Evolutionary conservation across 2,329 filamentous ascomycete species (phyloP).

Genomic region (Aureobasidium subglaciale): DNA sequence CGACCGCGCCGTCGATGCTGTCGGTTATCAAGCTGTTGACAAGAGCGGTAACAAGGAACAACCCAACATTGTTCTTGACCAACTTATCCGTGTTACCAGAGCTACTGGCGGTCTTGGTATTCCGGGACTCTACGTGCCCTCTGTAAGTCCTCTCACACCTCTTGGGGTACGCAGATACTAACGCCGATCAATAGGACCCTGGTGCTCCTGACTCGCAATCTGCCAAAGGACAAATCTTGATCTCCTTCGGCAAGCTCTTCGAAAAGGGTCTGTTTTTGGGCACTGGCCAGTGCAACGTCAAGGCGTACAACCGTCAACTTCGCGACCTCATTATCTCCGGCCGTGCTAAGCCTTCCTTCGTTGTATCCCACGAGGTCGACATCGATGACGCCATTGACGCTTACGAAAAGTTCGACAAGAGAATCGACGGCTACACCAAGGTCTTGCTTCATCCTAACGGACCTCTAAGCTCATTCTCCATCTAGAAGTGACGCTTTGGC

Average conservation of each 20-base stretch:
- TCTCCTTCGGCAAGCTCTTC: slow-evolving; percentile 62
- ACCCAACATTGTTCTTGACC: slow-evolving; percentile 57
- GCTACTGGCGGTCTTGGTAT: slow-evolving; percentile 57
- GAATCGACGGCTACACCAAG: slow-evolving; percentile 61
- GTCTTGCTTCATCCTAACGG: slow-evolving; percentile 52
- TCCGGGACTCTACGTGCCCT: slow-evolving; percentile 44
- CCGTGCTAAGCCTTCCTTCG: slow-evolving; percentile 59
- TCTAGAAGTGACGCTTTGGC: neutral
- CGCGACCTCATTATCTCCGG: slow-evolving; percentile 59
- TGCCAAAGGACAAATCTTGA: slow-evolving; percentile 56
- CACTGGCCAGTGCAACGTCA: slow-evolving; percentile 62
- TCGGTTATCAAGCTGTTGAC: slow-evolving; percentile 58
- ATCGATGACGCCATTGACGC: slow-evolving; percentile 51
- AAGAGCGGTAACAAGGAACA: slow-evolving; percentile 51
- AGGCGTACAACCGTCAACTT: slow-evolving; percentile 59
- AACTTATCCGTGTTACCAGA: slow-evolving; percentile 56
- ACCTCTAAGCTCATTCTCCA: neutral
- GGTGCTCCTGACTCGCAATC: slow-evolving; percentile 55
- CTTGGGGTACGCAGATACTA: neutral
- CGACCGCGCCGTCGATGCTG: slow-evolving; percentile 57
- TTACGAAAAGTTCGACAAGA: slow-evolving; percentile 60
- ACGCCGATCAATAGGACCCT: slow-evolving; percentile 38
- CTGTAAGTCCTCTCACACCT: slow-evolving; percentile 4
- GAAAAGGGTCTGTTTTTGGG: slow-evolving; percentile 57
- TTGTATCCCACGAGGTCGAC: slow-evolving; percentile 57